These are phyloP conservation scores for Ramularia endophylla DNA, from an alignment of 2,329 filamentous ascomycete genomes.

Conservation along the genomic window DNA sequence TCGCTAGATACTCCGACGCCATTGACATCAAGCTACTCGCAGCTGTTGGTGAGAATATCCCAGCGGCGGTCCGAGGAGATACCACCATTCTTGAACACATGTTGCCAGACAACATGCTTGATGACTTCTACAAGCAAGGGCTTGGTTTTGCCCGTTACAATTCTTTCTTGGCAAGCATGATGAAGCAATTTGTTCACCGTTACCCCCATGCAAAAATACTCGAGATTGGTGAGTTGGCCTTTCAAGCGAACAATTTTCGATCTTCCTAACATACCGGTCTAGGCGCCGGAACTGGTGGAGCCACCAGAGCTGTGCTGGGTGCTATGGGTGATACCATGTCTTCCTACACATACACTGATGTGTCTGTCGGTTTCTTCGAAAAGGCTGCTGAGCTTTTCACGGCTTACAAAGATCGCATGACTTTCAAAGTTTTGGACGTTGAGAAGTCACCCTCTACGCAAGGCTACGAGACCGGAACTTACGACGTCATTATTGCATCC, in stretches of 20 bases:
- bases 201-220: constrained; percentile 40
- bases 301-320: constrained; percentile 34
- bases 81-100: constrained; percentile 9
- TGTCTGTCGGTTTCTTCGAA: constrained; percentile 38
- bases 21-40: constrained; percentile 1
- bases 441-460: constrained; percentile 27
- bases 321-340: constrained; percentile 28
- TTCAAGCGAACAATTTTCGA: no score
- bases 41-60: constrained; percentile 7
- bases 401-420: constrained; percentile 23
- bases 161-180: constrained; percentile 2
- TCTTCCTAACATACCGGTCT: no score
- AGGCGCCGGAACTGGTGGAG: constrained; percentile 42
- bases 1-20: not conserved
- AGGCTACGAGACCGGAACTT: not conserved
- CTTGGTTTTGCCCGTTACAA: constrained; percentile 2
- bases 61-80: constrained; percentile 4
- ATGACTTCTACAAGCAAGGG: constrained; percentile 5
- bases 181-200: constrained; percentile 28
- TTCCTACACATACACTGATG: constrained; percentile 44
- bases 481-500: constrained; percentile 20
- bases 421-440: constrained; percentile 28
- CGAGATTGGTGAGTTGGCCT: no score
- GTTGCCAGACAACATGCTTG: constrained; percentile 6
- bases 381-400: constrained; percentile 28